phyloP scores from a whole-genome alignment of 2,329 filamentous ascomycete species.

The Rugonectria rugulosa region DNA sequence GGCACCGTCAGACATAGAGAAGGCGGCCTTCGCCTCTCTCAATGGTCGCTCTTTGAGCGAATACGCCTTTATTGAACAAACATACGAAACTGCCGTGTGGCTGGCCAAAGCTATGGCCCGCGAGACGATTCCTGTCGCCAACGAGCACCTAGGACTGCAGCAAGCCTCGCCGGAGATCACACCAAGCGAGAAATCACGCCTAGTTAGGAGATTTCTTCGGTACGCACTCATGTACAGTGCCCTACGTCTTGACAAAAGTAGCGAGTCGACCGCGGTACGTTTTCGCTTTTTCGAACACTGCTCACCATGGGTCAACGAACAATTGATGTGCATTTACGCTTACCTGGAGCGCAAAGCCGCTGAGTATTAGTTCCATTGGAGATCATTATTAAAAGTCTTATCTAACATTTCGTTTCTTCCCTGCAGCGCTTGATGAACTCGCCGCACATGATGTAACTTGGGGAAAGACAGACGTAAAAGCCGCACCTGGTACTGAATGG shows the following conservation, averaged over 20 bases:
- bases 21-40: background rate
- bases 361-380: background rate
- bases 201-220: background rate
- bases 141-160: background rate
- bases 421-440: background rate
- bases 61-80: too few species aligned
- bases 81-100: background rate
- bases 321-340: background rate
- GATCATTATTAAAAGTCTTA: too few species aligned
- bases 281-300: background rate
- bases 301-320: slow-evolving; percentile 6
- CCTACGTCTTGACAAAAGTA: background rate
- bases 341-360: background rate
- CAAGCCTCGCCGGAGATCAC: background rate
- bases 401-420: too few species aligned
- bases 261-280: too few species aligned
- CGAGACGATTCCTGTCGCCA: background rate
- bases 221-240: background rate
- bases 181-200: background rate
- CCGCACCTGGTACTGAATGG: too few species aligned
- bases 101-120: background rate
- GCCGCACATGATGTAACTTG: slow-evolving; percentile 3
- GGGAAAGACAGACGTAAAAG: too few species aligned
- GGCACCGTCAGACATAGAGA: background rate
- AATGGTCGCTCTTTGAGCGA: too few species aligned